Conservation (phyloP, 2,329 filamentous ascomycete genomes). For the Ophiosphaerella korrae region DNA sequence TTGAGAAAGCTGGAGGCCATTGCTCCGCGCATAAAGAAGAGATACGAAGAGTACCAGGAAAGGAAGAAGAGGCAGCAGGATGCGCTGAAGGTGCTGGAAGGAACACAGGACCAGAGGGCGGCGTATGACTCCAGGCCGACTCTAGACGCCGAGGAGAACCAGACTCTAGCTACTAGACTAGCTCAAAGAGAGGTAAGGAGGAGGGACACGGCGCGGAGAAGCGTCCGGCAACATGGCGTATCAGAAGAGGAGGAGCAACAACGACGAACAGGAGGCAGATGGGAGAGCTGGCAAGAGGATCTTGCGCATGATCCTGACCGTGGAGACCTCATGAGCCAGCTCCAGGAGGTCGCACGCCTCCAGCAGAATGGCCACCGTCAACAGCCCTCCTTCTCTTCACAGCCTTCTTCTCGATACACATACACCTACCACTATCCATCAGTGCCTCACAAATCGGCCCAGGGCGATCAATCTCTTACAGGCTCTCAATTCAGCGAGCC, state of each 20-base stretch:
- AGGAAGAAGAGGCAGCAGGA: conserved; percentile 31
- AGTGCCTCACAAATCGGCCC: conserved; percentile 49
- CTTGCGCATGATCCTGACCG: conserved; percentile 36
- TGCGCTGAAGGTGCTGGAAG: conserved; percentile 33
- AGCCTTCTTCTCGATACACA: conserved; percentile 30
- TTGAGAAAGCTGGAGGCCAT: conserved; percentile 75
- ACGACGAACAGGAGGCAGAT: conserved; percentile 59
- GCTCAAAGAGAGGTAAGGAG: conserved; percentile 43
- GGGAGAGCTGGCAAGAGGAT: conserved; percentile 59
- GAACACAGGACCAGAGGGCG: conserved; percentile 23
- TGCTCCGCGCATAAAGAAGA: conserved; percentile 76
- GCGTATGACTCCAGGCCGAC: conserved; percentile 34
- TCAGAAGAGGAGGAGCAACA: conserved; percentile 62
- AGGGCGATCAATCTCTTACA: conserved; percentile 41
- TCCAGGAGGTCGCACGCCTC: conserved; percentile 56
- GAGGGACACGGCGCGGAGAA: conserved; percentile 48
- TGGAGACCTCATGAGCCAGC: conserved; percentile 59
- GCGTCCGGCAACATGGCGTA: conserved; percentile 63
- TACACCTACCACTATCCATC: conserved; percentile 51
- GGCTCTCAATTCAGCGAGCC: conserved; percentile 5
- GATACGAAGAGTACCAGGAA: conserved; percentile 60
- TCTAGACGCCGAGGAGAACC: conserved; percentile 41
- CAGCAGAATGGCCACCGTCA: conserved; percentile 29
- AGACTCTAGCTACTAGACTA: conserved; percentile 39
- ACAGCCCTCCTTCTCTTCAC: conserved; percentile 15